Conservation (phyloP, 306 rosid genomes). For the Mimosa pudica region DNA sequence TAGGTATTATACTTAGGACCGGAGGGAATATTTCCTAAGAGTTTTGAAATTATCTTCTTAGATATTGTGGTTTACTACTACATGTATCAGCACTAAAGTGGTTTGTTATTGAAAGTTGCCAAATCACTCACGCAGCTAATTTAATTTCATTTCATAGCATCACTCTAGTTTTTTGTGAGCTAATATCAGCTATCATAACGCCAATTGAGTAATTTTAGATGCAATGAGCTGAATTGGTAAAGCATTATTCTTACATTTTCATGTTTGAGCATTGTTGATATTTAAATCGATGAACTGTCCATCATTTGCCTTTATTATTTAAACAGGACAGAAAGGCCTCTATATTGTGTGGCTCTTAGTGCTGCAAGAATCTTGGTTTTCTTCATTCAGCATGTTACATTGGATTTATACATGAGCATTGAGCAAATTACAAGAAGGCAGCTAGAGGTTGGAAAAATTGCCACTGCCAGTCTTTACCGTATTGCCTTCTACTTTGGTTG, state of each 20-base stretch:
- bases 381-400: conserved; percentile 14
- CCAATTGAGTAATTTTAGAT: background rate
- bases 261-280: background rate
- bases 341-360: conserved; percentile 19
- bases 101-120: conserved; percentile 8
- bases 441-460: conserved; percentile 17
- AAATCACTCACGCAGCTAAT: background rate
- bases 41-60: background rate
- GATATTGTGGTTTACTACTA: conserved; percentile 20
- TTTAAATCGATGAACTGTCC: background rate
- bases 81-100: conserved; percentile 1
- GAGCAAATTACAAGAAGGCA: conserved; percentile 24
- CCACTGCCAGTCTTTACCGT: conserved; percentile 40
- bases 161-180: conserved; percentile 8
- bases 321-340: conserved; percentile 5
- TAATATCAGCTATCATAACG: background rate
- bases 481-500: conserved; percentile 34
- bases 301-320: conserved; percentile 29
- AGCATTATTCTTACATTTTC: background rate
- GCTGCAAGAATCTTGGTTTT: conserved; percentile 27
- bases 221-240: background rate
- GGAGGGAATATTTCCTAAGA: background rate
- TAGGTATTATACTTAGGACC: too few relatives aligned
- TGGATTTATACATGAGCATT: conserved; percentile 12
- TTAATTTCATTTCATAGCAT: background rate